phyloP scores from a whole-genome alignment of 306 rosid species.

The Citrullus amarus region DNA sequence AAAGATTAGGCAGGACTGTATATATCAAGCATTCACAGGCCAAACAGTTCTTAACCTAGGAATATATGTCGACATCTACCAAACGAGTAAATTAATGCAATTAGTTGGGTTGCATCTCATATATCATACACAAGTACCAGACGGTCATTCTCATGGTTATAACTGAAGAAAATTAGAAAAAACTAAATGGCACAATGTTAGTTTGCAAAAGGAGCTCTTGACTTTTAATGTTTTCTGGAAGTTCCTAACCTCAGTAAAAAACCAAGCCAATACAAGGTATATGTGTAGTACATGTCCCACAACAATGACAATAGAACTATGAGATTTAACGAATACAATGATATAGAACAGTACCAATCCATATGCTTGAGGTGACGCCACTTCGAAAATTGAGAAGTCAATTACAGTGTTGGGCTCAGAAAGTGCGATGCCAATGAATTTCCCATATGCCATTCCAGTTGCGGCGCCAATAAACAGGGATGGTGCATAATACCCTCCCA shows the following conservation, averaged over 20 bases:
- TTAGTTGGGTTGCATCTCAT: neutral
- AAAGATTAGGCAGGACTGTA: neutral
- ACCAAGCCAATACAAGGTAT: neutral
- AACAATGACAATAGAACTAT: neutral
- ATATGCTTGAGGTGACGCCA: slow-evolving; percentile 90
- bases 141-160: neutral
- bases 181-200: neutral
- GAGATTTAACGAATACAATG: slow-evolving; percentile 12
- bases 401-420: slow-evolving; percentile 40
- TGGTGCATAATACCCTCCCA: slow-evolving; percentile 93
- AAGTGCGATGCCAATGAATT: slow-evolving; percentile 47
- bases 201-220: neutral
- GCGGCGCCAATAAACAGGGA: slow-evolving; percentile 95
- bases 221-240: neutral
- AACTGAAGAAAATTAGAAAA: neutral
- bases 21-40: neutral
- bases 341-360: slow-evolving; percentile 63
- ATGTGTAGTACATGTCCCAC: neutral
- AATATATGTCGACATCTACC: neutral
- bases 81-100: neutral
- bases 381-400: slow-evolving; percentile 65
- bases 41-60: neutral
- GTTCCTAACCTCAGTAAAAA: neutral
- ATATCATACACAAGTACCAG: neutral
- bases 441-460: slow-evolving; percentile 90